Evolutionary conservation across 345 rosid genomes (phyloP), one percentile per base, ranked within the genome.

Genomic region (Salix exigua): DNA sequence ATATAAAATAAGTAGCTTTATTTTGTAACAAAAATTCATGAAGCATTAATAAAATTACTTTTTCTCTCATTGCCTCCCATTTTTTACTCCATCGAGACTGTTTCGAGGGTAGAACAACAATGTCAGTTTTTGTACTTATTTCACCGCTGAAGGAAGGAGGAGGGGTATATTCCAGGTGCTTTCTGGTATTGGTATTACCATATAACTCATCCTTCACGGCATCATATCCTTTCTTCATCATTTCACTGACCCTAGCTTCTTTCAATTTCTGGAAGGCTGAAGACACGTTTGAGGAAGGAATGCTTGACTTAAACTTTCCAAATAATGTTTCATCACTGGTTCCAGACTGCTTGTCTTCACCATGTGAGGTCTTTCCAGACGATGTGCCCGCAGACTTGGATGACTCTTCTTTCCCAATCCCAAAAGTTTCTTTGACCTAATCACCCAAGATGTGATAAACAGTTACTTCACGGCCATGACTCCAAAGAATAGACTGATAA

Each of bases 161-260:
- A 71, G 97, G 90, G 37, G 92, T 85, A 80, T 81, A 81, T 66
- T 96, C 98, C 73, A 96, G 85, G 87, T 91, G 98, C 86, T 91
- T 96, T 85, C 88, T 92, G 81, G 70, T 88, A 79, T 80, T 87
- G 1, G 95, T 79, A 66, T 55, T 87, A 75, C 91, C 96, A 71
- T 72, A 86, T 82, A 96, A 60, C 82, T 96, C 99, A 66, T 96
- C 98, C 87, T 89, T 92, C 40, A 96, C 88, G 79, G 88, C 88
- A 77, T 85, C 99, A 87, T 89, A 89, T 61, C 97, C 99, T 79
- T 91, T 92, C 89, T 86, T 96, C 25, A 94, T 91, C 64, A 92
- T 66, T 80, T 96, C 95, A 78, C 88, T 75, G 63, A 90, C 91
- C 77, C 91, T 92, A 66, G 81, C 88, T 68, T 87, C 91, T 87